Evolutionary conservation across 805 yeast genomes (phyloP).

Genomic region (Yamadazyma paraphyllophila): DNA sequence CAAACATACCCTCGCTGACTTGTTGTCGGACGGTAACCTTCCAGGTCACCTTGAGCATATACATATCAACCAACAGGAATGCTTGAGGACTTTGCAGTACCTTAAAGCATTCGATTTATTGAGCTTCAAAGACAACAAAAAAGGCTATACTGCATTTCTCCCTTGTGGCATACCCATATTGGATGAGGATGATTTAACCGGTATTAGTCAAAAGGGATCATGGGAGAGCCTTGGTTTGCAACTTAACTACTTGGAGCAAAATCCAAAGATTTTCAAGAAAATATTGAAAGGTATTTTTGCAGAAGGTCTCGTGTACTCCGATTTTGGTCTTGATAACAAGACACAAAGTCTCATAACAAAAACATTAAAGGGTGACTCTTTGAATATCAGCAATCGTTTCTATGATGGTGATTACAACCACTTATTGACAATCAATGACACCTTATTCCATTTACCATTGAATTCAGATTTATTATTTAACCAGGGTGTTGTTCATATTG

Average conservation of each 20-base stretch:
- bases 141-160: slow-evolving; percentile 72
- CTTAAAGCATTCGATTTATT: slow-evolving; percentile 52
- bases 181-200: slow-evolving; percentile 3
- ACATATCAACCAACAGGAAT: slow-evolving; percentile 38
- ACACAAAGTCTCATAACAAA: slow-evolving; percentile 14
- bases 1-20: slow-evolving; percentile 56
- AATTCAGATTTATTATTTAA: slow-evolving; percentile 70
- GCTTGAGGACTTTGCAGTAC: slow-evolving; percentile 63
- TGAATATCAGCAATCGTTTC: slow-evolving; percentile 20
- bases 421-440: slow-evolving; percentile 27
- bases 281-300: slow-evolving; percentile 60
- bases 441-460: slow-evolving; percentile 33
- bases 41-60: slow-evolving; percentile 27
- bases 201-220: slow-evolving; percentile 5
- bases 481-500: slow-evolving; percentile 82
- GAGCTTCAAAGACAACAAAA: slow-evolving; percentile 48
- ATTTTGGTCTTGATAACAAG: slow-evolving; percentile 36
- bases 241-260: slow-evolving; percentile 53
- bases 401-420: slow-evolving; percentile 22
- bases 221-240: slow-evolving; percentile 68
- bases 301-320: slow-evolving; percentile 66
- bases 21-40: slow-evolving; percentile 32
- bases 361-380: slow-evolving; percentile 28
- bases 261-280: slow-evolving; percentile 48
- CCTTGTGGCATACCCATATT: slow-evolving; percentile 56